A percentile compares a stretch with the other conserved stretches of the same genome.
Evolutionary conservation across 208 protist genomes (phyloP).

Genomic region (Porcisia deanei): DNA sequence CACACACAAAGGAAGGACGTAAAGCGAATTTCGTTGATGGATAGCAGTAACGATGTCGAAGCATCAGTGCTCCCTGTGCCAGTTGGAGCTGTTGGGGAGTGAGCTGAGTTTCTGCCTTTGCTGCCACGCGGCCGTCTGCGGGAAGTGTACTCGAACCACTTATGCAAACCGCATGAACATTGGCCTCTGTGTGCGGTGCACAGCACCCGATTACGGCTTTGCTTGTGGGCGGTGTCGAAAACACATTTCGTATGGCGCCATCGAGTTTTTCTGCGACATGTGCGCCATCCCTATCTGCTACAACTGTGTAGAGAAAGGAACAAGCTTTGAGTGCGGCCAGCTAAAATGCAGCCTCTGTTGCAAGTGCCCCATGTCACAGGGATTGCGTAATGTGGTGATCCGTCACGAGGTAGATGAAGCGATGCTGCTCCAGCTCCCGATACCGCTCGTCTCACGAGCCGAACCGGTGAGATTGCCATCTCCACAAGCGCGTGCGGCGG

Average conservation of each 20-base stretch:
- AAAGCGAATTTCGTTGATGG: background rate
- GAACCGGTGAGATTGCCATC: conserved; percentile 4
- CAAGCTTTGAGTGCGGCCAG: conserved; percentile 69
- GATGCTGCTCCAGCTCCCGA: conserved; percentile 21
- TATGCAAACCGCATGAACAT: conserved; percentile 44
- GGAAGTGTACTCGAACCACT: conserved; percentile 25
- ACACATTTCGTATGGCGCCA: conserved; percentile 19
- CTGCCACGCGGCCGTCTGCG: conserved; percentile 49
- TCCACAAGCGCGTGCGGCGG: conserved; percentile 16
- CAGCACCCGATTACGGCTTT: conserved; percentile 22
- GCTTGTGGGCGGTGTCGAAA: conserved; percentile 53
- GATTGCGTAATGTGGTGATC: conserved; percentile 19
- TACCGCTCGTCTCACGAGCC: conserved; percentile 22
- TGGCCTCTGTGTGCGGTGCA: conserved; percentile 54
- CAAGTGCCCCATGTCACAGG: conserved; percentile 39
- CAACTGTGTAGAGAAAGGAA: conserved; percentile 38
- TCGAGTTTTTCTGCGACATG: conserved; percentile 63
- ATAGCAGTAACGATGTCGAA: conserved; percentile 5
- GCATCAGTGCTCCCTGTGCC: conserved; percentile 28
- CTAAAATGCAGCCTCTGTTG: conserved; percentile 76
- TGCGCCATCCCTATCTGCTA: conserved; percentile 61
- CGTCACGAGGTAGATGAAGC: conserved; percentile 18
- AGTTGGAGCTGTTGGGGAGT: conserved; percentile 13
- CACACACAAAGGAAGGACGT: background rate
- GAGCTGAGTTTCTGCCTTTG: conserved; percentile 41